Conservation (phyloP, 2,329 filamentous ascomycete genomes). For the Sporothrix pallida region DNA sequence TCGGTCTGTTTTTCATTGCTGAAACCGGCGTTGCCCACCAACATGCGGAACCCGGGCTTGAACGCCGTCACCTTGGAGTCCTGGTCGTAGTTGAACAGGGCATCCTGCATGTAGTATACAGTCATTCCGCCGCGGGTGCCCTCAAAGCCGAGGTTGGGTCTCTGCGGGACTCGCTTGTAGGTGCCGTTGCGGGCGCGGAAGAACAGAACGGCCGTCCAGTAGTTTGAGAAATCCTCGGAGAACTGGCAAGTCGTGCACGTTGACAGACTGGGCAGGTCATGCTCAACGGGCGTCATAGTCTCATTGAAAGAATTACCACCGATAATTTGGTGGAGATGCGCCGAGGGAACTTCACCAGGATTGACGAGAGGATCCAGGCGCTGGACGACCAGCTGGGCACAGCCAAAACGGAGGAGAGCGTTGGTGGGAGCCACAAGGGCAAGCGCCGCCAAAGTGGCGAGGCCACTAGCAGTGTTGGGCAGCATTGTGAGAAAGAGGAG, state of each 20-base stretch:
- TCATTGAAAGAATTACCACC: slow-evolving; percentile 54
- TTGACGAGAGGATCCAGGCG: slow-evolving; percentile 55
- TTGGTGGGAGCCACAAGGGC: slow-evolving; percentile 43
- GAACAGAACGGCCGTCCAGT: slow-evolving; percentile 56
- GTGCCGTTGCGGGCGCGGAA: slow-evolving; percentile 52
- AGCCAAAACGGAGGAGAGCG: slow-evolving; percentile 55
- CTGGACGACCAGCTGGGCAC: slow-evolving; percentile 55
- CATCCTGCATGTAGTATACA: slow-evolving; percentile 50
- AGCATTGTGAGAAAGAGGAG: not conserved
- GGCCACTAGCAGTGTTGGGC: not conserved
- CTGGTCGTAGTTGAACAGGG: slow-evolving; percentile 39
- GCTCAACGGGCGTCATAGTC: slow-evolving; percentile 48
- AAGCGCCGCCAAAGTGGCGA: slow-evolving; percentile 39
- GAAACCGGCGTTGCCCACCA: slow-evolving; percentile 49
- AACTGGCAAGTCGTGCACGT: slow-evolving; percentile 54
- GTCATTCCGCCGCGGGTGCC: slow-evolving; percentile 54
- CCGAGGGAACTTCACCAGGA: slow-evolving; percentile 53
- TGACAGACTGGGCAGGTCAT: slow-evolving; percentile 47
- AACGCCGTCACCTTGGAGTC: slow-evolving; percentile 50
- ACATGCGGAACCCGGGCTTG: slow-evolving; percentile 55
- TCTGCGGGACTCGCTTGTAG: slow-evolving; percentile 52
- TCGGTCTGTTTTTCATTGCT: slow-evolving; percentile 44
- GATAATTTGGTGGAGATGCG: slow-evolving; percentile 55
- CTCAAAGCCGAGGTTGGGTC: slow-evolving; percentile 53
- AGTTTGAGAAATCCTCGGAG: slow-evolving; percentile 53